Evolutionary conservation across 2,329 filamentous ascomycete species (phyloP), one percentile per base, ranked within the genome.

Genomic region (Colletotrichum sp.): DNA sequence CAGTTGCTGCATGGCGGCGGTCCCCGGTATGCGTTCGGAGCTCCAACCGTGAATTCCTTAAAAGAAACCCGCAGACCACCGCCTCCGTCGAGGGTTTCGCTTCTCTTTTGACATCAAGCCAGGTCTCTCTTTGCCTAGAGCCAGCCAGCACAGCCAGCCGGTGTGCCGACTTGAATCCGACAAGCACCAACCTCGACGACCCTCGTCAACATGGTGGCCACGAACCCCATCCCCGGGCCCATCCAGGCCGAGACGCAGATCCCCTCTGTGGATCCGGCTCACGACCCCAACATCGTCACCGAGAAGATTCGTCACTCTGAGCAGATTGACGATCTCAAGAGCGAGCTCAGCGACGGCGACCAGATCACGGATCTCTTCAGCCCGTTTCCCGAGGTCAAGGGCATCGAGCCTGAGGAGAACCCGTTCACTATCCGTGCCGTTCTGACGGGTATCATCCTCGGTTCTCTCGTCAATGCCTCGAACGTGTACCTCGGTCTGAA

Each of bases 401-500:
- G 84, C 21, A 77, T 87, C n/a, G 79, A 80, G 58, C 85, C 88
- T 70, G 85, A 89, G 77, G 79, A 83, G 15, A 83, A 86, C 75
- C 89, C 91, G 61, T 79, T 92, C 61, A 92, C 90, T 8, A 78
- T 89, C 52, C 88, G 91, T 65, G 90, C 91, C 24, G 83, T 92
- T 34, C 66, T 91, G 55, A 83, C 90, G 43, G 91, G 91, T 66
- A 86, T 89, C 73, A 79, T 89, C 43, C 88, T 91, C 32, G 91
- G 91, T 65, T 90, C 88, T 21, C 85, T 92, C 7, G 90, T 92
- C 77, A 92, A 91, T 79, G 89, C 90, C 10, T 92, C 90, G 74
- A 93, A 93, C 80, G 86, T 93, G 55, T 93, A 93, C 79, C 86
- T 92, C 30, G 90, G 90, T 71, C 83, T 90, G 75, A 89, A 89